Percentiles rank a stretch among this genome's conserved stretches.
phyloP scores from a whole-genome alignment of 2,329 filamentous ascomycete genomes.

The Fusarium brevicatenulatum region DNA sequence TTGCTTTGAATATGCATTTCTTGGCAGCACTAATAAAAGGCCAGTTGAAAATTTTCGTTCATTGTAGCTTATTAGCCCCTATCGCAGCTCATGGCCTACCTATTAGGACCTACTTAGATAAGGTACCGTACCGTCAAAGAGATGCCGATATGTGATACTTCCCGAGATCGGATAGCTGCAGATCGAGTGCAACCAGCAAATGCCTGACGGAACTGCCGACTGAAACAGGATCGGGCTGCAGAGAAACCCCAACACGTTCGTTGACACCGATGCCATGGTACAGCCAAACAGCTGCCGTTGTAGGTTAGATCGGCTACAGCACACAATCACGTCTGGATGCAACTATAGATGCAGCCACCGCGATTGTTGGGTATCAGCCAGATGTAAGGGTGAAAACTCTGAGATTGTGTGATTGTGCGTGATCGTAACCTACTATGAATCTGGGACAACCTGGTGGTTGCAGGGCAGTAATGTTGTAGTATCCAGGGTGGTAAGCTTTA shows the following conservation, averaged over 20 bases:
- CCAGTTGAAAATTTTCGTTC: not conserved
- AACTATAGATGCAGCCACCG: conserved; percentile 11
- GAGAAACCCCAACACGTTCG: conserved; percentile 26
- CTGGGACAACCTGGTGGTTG: not conserved
- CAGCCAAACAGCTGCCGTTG: conserved; percentile 19
- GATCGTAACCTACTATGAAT: conserved; percentile 5
- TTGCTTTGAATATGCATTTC: not conserved
- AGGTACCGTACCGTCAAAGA: not conserved
- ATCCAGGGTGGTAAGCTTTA: not conserved
- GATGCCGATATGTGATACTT: not conserved
- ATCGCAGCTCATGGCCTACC: not conserved
- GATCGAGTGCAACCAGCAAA: conserved; percentile 22
- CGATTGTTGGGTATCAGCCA: not conserved
- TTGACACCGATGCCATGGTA: conserved; percentile 30
- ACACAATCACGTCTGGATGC: not conserved
- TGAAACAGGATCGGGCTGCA: conserved; percentile 17
- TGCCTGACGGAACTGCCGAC: conserved; percentile 25
- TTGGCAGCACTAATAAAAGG: not conserved
- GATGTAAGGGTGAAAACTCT: not conserved
- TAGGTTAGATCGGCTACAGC: conserved; percentile 1
- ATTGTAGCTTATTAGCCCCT: not conserved
- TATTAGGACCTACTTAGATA: not conserved
- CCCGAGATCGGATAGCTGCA: conserved; percentile 19
- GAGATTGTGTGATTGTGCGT: not conserved
- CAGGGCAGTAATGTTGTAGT: not conserved